phyloP scores from a whole-genome alignment of 495 filamentous ascomycete genomes.

The Beverwykella pulmonaria region DNA sequence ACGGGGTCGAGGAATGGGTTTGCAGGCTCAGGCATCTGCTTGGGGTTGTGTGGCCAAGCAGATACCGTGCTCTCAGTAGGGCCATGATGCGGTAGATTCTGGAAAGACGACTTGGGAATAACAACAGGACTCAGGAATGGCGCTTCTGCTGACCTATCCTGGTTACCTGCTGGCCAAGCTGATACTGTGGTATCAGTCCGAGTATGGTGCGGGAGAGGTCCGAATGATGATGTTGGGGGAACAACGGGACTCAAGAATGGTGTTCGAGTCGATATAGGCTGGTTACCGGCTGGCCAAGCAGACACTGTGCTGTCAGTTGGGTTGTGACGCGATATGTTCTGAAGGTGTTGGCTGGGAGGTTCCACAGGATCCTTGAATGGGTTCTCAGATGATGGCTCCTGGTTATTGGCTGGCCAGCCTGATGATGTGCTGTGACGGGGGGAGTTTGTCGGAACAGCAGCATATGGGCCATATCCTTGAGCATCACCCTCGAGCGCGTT shows the following conservation, averaged over 20 bases:
- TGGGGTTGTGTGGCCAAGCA: not conserved
- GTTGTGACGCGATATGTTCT: not conserved
- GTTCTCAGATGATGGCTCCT: not conserved
- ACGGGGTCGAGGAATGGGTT: conserved; percentile 27
- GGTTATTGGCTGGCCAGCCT: not conserved
- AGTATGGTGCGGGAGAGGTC: not conserved
- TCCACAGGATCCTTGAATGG: not conserved
- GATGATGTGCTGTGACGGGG: conserved; percentile 3
- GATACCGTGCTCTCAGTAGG: not conserved
- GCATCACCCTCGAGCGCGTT: conserved; percentile 1
- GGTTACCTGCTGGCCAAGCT: not conserved
- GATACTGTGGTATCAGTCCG: not conserved
- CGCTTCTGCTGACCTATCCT: not conserved
- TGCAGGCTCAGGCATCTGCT: not conserved
- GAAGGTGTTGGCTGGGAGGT: not conserved
- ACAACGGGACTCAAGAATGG: not conserved
- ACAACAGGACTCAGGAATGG: not conserved
- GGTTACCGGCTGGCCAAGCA: not conserved
- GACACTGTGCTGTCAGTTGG: not conserved
- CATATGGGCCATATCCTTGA: not conserved
- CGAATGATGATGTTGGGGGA: not conserved
- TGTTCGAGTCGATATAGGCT: not conserved
- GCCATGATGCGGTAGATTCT: not conserved
- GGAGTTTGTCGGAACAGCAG: conserved; percentile 7
- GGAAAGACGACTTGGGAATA: not conserved